Evolutionary conservation across 169 alveolate genomes (phyloP), one percentile per base, ranked within the genome.

Genomic region (Babesia ovata): DNA sequence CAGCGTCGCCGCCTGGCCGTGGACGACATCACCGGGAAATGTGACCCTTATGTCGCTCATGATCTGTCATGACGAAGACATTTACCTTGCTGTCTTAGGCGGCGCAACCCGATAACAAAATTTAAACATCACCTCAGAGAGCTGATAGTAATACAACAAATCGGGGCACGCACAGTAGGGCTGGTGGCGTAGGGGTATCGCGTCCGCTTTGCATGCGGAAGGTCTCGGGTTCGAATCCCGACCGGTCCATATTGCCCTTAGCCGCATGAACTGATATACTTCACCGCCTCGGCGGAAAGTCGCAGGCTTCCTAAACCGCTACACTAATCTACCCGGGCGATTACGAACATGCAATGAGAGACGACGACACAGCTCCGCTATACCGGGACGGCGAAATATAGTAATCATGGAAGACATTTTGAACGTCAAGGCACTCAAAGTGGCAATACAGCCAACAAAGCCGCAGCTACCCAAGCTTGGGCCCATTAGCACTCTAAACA

Each of bases 141-240:
- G 24, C 42, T 7, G 21, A 24, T 53, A 12, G 0, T 63, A 9
- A 57, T 75, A 62, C 58, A 13, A 74, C 52, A 61, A 83, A n/a
- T 46, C 39, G 49, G n/a, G 52, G n/a, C 46, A 6, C 44, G 11
- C n/a, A 24, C 42, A 14, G 4, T 28, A 45, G 90, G 90, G 90
- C 90, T 86, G 90, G 67, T 81, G 88, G 88, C 75, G 88, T 46
- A 81, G 76, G 76, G 76, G 76, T 67, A 67, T 67, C 76, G 76
- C 76, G 76, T 67, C 76, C 76, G 76, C 76, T 67, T 67, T 67
- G 76, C 76, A 67, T 67, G 76, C 76, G 76, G 76, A 67, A 67
- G 76, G 76, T 67, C 76, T 67, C 67, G 76, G 76, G 76, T 67
- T 67, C 76, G 76, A 67, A 53, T 67, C 88, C 88, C 88, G 84